Conservation (phyloP, 331 rosid species). For the Stylosanthes scabra region DNA sequence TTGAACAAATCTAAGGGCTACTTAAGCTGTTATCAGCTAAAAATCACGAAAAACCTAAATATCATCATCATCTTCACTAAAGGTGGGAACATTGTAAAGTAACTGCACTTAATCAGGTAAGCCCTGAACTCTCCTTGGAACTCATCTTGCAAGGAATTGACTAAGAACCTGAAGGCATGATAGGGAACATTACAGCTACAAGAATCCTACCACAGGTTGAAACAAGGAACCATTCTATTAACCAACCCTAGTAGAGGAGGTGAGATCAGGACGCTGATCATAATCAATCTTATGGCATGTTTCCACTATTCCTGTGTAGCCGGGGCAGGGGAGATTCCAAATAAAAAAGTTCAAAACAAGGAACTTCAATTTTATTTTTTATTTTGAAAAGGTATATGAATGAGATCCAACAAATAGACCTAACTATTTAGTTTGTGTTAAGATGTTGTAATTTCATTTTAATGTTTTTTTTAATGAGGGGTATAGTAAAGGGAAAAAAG, state of each 20-base stretch:
- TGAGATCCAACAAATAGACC: too few relatives aligned
- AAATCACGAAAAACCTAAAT: background rate
- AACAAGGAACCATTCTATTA: constrained; percentile 9
- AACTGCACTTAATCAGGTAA: background rate
- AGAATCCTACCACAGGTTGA: constrained; percentile 23
- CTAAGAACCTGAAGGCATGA: background rate
- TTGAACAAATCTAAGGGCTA: background rate
- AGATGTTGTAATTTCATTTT: too few relatives aligned
- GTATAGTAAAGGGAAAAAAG: too few relatives aligned
- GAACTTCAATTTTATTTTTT: too few relatives aligned
- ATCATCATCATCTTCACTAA: background rate
- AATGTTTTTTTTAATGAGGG: too few relatives aligned
- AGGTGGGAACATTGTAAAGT: background rate
- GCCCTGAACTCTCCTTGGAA: background rate
- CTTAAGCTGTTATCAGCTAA: background rate
- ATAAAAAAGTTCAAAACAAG: too few relatives aligned
- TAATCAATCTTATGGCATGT: too few relatives aligned
- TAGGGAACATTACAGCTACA: background rate
- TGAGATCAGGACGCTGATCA: background rate
- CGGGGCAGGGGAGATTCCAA: too few relatives aligned
- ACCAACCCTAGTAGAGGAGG: background rate
- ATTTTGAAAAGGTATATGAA: too few relatives aligned
- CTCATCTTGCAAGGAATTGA: background rate
- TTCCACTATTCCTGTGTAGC: too few relatives aligned
- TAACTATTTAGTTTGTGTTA: too few relatives aligned